Conservation (phyloP, 2,329 filamentous ascomycete genomes). For the Didymella arachidicola region DNA sequence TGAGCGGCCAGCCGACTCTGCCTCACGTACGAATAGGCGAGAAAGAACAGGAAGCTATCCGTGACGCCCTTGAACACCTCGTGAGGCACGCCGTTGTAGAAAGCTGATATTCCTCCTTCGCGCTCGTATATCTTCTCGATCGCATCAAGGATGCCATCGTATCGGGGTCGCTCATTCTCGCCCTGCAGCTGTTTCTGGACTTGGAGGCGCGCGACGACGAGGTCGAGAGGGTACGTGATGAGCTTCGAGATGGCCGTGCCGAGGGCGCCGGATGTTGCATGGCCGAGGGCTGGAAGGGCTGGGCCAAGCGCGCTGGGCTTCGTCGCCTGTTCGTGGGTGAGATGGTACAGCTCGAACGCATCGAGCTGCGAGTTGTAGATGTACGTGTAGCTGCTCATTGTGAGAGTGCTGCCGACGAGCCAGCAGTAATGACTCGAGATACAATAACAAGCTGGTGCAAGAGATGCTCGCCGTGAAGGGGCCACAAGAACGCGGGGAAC, state of each 20-base stretch:
- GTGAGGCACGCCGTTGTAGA: conserved; percentile 63
- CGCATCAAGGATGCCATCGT: conserved; percentile 73
- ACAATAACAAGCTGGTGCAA: not conserved
- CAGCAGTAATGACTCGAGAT: conserved; percentile 10
- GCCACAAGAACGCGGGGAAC: conserved; percentile 34
- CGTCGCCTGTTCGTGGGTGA: conserved; percentile 48
- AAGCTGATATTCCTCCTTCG: conserved; percentile 73
- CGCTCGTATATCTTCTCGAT: conserved; percentile 72
- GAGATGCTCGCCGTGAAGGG: conserved; percentile 1
- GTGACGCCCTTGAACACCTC: conserved; percentile 59
- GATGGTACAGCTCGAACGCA: conserved; percentile 54
- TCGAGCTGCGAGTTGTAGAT: conserved; percentile 57
- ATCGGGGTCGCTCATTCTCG: conserved; percentile 58
- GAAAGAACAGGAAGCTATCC: conserved; percentile 86
- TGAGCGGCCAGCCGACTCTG: conserved; percentile 50
- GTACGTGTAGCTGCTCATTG: conserved; percentile 36
- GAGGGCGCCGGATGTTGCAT: conserved; percentile 79
- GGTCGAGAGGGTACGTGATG: conserved; percentile 79
- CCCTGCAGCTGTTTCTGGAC: conserved; percentile 70
- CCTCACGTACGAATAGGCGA: conserved; percentile 73
- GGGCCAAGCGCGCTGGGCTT: conserved; percentile 50
- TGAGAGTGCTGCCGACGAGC: conserved; percentile 21
- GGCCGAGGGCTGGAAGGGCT: conserved; percentile 75
- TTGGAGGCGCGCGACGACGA: conserved; percentile 83
- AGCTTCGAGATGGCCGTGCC: conserved; percentile 83